Base-by-base conservation (phyloP, 495 filamentous ascomycete genomes). In the Alectoria sarmentosa region DNA sequence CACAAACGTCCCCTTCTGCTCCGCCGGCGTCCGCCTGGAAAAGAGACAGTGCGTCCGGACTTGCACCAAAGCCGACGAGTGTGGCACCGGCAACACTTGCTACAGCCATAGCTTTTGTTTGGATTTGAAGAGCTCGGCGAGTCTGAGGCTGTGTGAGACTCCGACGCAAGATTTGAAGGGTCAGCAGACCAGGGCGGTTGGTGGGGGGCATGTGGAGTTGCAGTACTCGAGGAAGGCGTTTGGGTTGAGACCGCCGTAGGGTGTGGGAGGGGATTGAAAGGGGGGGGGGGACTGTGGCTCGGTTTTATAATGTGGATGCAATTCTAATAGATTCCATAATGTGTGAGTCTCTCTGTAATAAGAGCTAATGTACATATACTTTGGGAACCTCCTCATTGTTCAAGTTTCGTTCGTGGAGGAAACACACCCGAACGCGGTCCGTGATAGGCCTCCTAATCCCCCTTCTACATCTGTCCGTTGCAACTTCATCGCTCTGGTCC, bases 121-220 rank as follows among this genome's bases (percentile, higher is more conserved):
- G 19, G 23, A 55, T 42, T 1, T 34, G 11, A 63, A 39, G 19
- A 39, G 2, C 1, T 19, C 48, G 48, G 23, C 14, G 1, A 3
- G 0, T 1, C 5, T 55, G 37, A 56, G 3, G 8, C 19, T n/a
- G 11, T 63, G 61, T 42, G 10, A 56, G 36, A 55, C 34, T 1
- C 48, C 61, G 37, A 63, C 48, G 48, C 23, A 28, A 36, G 36
- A 55, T 63, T 7, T 14, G 1, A 49, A 41, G 23, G 11, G 14
- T 1, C 61, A 63, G 61, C 61, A 63, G 61, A 63, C 61, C 26
- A 63, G 8, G 61, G 46, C 61, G 32, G 61, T 63, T 14, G 39
- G 39, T 21, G 58, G 58, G 0, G 23, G 21, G 58, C 3, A 15
- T 61, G 28, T 44, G 3, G 11, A 46, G n/a, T 36, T 61, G 36